These are phyloP conservation scores for Puya raimondii DNA, from an alignment of 176 grass and related monocot species.

Conservation along the genomic window DNA sequence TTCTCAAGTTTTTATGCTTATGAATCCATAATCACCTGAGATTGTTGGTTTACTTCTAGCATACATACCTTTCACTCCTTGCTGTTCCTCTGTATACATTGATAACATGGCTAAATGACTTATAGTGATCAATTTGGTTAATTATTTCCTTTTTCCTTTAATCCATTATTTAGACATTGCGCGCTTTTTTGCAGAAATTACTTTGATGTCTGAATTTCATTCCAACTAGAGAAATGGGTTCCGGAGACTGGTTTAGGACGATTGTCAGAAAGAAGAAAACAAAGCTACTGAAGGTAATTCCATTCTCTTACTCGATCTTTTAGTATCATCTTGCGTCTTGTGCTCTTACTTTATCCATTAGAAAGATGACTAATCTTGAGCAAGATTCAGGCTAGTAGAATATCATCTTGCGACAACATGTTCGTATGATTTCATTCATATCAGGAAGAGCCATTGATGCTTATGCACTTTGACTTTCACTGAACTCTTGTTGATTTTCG, in stretches of 20 bases:
- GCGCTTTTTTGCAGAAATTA: constrained; percentile 3
- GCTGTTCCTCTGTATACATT: neutral
- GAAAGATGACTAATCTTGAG: too few relatives aligned
- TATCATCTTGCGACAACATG: too few relatives aligned
- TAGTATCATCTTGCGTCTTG: constrained; percentile 1
- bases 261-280: constrained; percentile 81
- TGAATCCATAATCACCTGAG: neutral
- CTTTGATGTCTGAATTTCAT: constrained; percentile 20
- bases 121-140: constrained; percentile 3
- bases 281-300: constrained; percentile 47
- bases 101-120: neutral
- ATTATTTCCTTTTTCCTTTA: constrained; percentile 5
- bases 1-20: neutral
- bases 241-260: constrained; percentile 83
- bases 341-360: neutral
- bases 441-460: too few relatives aligned
- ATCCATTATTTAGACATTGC: constrained; percentile 25
- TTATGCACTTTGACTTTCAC: too few relatives aligned
- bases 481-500: too few relatives aligned
- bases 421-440: too few relatives aligned
- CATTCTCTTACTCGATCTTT: neutral
- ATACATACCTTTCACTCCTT: neutral
- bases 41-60: neutral
- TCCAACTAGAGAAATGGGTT: constrained; percentile 50
- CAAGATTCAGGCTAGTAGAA: too few relatives aligned